Evolutionary conservation across 2,329 filamentous ascomycete species (phyloP), one percentile per base, ranked within the genome.

Genomic region (Epichloe elymi): DNA sequence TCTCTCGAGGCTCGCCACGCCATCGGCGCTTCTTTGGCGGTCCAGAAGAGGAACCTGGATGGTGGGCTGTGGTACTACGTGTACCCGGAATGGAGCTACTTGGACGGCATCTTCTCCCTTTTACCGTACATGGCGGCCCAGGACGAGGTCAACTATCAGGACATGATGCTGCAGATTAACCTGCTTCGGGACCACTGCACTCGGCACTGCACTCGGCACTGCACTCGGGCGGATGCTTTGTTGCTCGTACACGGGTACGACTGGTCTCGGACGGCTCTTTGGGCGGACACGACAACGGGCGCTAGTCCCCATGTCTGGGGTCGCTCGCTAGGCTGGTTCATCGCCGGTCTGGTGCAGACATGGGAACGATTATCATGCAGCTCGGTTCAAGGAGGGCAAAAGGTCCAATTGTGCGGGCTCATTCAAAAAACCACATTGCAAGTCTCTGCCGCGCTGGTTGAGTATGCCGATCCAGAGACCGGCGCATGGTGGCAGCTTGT

Each of bases 401-500:
- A 30, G 19, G 6, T 30, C 4, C 33, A 36, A 11, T 12, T 54
- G 5, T 54, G 54, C 60, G 73, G 5, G 55, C 45, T 43, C 17
- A 36, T 53, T 23, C 46, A 12, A 1, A 17, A 46, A 2, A 30
- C 37, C 3, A 19, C 44, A 4, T 5, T 6, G n/a, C 38, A 43
- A 14, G 14, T 56, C 6, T 41, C 50, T n/a, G 15, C 19, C 1
- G 40, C 26, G 1, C 50, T 63, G 42, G 59, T 58, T 4, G 70
- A 73, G 56, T 69, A 73, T 30, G 60, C 62, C 1, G 62, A 67
- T 3, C 63, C 75, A 0, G 68, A 70, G 0, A 56, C 55, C 2
- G 74, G 76, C 0, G 76, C 74, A 6, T 82, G 78, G 77, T 81
- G 75, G 73, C 63, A 80, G 48, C 66, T 81, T 42, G 76, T 49